A percentile compares a stretch with the other conserved stretches of the same genome.
Conservation (phyloP, 1,284 basidiomycete species). For the Mixia osmundae region DNA sequence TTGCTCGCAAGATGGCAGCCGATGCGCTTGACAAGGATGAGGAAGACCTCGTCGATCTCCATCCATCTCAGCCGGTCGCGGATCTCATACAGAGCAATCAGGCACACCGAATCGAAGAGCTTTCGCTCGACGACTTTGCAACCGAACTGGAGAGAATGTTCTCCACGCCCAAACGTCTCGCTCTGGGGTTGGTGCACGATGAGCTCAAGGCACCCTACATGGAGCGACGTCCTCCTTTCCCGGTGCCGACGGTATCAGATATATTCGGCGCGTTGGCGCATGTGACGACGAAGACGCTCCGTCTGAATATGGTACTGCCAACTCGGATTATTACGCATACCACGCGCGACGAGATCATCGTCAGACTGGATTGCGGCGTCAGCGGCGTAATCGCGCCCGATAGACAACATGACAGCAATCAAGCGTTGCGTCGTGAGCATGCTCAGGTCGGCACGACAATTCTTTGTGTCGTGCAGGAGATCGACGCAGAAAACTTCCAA, state of each 20-base stretch:
- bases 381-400: conserved; percentile 53
- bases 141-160: conserved; percentile 50
- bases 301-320: conserved; percentile 58
- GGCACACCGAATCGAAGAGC: conserved; percentile 60
- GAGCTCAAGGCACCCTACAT: conserved; percentile 71
- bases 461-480: too few relatives aligned
- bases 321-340: conserved; percentile 40
- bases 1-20: conserved; percentile 95
- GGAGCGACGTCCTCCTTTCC: conserved; percentile 50
- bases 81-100: conserved; percentile 61
- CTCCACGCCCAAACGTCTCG: conserved; percentile 63
- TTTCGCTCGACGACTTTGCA: conserved; percentile 92
- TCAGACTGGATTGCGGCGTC: conserved; percentile 74
- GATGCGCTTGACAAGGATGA: conserved; percentile 89
- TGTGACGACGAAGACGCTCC: conserved; percentile 59
- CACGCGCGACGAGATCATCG: conserved; percentile 30
- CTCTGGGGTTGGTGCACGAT: conserved; percentile 61
- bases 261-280: conserved; percentile 88
- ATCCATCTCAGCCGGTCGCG: conserved; percentile 53
- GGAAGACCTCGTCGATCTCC: conserved; percentile 61
- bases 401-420: conserved; percentile 37
- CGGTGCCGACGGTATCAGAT: conserved; percentile 45
- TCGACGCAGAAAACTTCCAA: too few relatives aligned
- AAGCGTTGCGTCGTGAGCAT: too few relatives aligned
- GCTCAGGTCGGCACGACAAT: too few relatives aligned